phyloP scores from a whole-genome alignment of 805 yeast species.

The Starmerella stellata region DNA sequence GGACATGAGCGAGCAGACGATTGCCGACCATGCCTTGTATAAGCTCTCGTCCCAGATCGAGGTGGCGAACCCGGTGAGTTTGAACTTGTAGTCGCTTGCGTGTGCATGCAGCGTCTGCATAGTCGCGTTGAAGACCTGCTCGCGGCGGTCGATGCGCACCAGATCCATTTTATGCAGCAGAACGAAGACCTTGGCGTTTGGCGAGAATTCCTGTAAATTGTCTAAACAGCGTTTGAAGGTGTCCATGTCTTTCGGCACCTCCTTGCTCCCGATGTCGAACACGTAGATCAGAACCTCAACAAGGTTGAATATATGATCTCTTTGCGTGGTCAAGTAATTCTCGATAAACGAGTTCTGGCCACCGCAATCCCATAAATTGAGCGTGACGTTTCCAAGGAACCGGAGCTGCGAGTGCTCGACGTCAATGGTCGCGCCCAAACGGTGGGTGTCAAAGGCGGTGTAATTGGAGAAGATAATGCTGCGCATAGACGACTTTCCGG shows the following conservation, averaged over 20 bases:
- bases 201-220: conserved; percentile 66
- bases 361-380: conserved; percentile 96
- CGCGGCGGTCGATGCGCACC: conserved; percentile 70
- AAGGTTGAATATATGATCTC: conserved; percentile 84
- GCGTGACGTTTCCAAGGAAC: conserved; percentile 84
- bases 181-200: conserved; percentile 80
- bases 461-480: conserved; percentile 86
- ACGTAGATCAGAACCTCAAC: conserved; percentile 92
- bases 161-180: conserved; percentile 91
- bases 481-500: conserved; percentile 95
- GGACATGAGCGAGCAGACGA: conserved; percentile 87
- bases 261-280: conserved; percentile 86
- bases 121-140: conserved; percentile 67
- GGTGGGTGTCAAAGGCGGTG: conserved; percentile 87
- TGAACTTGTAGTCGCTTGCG: conserved; percentile 50
- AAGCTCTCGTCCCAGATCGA: conserved; percentile 94
- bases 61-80: conserved; percentile 73
- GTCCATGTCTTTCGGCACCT: conserved; percentile 81
- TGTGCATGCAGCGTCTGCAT: conserved; percentile 63
- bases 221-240: conserved; percentile 71
- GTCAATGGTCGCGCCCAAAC: conserved; percentile 92
- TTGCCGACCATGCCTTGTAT: conserved; percentile 92
- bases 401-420: conserved; percentile 94
- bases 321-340: conserved; percentile 70
- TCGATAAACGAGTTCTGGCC: conserved; percentile 89